phyloP scores from a whole-genome alignment of 768 basidiomycete species.

The Mycena rebaudengoi region DNA sequence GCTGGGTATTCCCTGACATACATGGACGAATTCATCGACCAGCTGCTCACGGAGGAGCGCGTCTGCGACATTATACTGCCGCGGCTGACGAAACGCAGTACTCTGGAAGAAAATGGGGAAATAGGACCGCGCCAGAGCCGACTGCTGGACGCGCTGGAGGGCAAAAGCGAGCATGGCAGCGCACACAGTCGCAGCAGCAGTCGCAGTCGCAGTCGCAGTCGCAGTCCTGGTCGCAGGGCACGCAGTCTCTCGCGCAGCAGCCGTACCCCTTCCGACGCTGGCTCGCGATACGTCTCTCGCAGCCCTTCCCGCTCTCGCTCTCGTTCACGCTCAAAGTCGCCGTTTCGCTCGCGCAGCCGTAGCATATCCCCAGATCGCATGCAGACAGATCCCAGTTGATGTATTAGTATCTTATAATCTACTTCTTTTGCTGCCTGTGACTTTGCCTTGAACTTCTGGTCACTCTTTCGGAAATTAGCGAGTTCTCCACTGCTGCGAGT shows the following conservation, averaged over 20 bases:
- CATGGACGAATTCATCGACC: slow-evolving; percentile 93
- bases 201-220: slow-evolving; percentile 41
- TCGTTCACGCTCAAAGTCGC: slow-evolving; percentile 13
- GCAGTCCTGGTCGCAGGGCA: slow-evolving; percentile 35
- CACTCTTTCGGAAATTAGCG: too few species aligned
- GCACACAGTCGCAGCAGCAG: slow-evolving; percentile 49
- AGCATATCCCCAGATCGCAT: slow-evolving; percentile 26
- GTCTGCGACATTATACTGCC: slow-evolving; percentile 98
- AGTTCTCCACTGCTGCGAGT: too few species aligned
- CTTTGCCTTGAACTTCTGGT: too few species aligned
- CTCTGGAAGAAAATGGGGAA: slow-evolving; percentile 92
- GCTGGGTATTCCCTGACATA: slow-evolving; percentile 87
- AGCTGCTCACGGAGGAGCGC: slow-evolving; percentile 85
- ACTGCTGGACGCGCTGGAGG: slow-evolving; percentile 89
- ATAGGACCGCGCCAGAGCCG: slow-evolving; percentile 86
- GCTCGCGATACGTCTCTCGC: slow-evolving; percentile 70
- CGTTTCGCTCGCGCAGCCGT: slow-evolving; percentile 24
- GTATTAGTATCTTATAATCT: too few species aligned
- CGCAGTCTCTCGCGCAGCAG: slow-evolving; percentile 32
- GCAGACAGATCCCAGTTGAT: too few species aligned
- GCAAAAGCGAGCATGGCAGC: slow-evolving; percentile 63
- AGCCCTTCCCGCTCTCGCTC: slow-evolving; percentile 65
- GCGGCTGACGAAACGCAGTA: slow-evolving; percentile 82
- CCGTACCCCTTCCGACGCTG: slow-evolving; percentile 52
- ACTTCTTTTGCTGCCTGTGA: too few species aligned